phyloP scores from a whole-genome alignment of 2,329 filamentous ascomycete genomes.

The Pyricularia sp. region DNA sequence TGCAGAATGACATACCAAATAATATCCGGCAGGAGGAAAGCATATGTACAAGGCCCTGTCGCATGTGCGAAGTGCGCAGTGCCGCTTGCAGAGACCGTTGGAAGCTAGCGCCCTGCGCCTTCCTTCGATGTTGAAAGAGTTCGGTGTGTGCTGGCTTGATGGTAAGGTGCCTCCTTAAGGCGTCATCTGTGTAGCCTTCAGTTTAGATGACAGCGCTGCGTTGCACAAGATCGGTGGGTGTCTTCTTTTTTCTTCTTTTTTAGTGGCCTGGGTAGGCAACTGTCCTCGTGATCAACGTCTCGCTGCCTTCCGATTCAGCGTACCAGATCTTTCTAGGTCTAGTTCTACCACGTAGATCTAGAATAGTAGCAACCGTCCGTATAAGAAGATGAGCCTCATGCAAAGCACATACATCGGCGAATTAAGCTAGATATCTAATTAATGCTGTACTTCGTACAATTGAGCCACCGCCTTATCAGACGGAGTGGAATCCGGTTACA shows the following conservation, averaged over 20 bases:
- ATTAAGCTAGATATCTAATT: too few species aligned
- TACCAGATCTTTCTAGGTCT: too few species aligned
- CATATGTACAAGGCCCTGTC: background rate
- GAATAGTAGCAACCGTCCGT: background rate
- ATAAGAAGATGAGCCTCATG: background rate
- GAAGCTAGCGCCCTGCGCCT: background rate
- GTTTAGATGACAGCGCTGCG: background rate
- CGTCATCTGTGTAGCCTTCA: background rate
- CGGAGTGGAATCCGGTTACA: background rate
- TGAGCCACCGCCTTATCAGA: background rate
- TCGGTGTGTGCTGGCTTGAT: background rate
- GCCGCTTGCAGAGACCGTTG: background rate
- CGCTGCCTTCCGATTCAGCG: background rate
- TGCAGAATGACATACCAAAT: background rate
- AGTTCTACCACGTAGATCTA: too few species aligned
- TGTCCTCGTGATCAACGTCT: conserved; percentile 5
- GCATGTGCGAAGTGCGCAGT: background rate
- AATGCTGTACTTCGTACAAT: too few species aligned
- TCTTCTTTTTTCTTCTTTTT: too few species aligned
- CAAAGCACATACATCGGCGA: too few species aligned
- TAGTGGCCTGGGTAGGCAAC: conserved; percentile 5
- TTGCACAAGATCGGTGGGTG: background rate
- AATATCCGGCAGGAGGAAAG: background rate
- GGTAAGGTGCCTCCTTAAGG: background rate
- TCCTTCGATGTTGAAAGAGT: background rate